Evolutionary conservation across 2,329 filamentous ascomycete genomes (phyloP).

Genomic region (Monilinia polystroma): DNA sequence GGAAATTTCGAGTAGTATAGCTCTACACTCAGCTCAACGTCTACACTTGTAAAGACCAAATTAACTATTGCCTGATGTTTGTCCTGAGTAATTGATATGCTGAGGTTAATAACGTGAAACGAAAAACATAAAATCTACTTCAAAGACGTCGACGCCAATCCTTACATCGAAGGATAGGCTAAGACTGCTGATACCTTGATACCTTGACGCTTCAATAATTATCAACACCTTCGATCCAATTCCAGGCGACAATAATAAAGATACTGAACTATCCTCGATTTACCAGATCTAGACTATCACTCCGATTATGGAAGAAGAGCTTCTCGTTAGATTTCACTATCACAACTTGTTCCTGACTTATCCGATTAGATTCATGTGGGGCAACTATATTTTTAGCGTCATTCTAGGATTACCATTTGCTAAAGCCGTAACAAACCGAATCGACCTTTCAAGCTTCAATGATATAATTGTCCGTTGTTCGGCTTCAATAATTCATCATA

Average conservation of each 20-base stretch:
- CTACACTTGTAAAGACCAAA: neutral
- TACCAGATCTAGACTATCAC: neutral
- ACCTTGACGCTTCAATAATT: too few species aligned
- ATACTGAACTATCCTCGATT: neutral
- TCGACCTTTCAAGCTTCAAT: neutral
- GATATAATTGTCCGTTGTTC: conserved; percentile 9
- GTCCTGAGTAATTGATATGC: too few species aligned
- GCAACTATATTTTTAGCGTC: neutral
- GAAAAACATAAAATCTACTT: neutral
- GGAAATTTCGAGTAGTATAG: neutral
- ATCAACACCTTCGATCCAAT: neutral
- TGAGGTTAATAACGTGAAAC: too few species aligned
- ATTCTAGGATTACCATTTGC: neutral
- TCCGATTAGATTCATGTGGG: conserved; percentile 1
- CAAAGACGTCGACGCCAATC: neutral
- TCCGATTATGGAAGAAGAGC: conserved; percentile 8
- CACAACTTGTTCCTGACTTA: conserved; percentile 6
- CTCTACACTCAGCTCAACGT: neutral
- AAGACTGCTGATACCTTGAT: neutral
- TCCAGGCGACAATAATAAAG: neutral
- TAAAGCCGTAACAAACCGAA: conserved; percentile 15
- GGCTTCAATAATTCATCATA: conserved; percentile 5
- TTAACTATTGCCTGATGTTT: neutral
- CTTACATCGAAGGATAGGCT: neutral
- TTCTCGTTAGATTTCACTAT: neutral